A percentile compares a stretch with the other conserved stretches of the same genome.
phyloP scores from a whole-genome alignment of 75 land plant genomes.

The Picea sitchensis region DNA sequence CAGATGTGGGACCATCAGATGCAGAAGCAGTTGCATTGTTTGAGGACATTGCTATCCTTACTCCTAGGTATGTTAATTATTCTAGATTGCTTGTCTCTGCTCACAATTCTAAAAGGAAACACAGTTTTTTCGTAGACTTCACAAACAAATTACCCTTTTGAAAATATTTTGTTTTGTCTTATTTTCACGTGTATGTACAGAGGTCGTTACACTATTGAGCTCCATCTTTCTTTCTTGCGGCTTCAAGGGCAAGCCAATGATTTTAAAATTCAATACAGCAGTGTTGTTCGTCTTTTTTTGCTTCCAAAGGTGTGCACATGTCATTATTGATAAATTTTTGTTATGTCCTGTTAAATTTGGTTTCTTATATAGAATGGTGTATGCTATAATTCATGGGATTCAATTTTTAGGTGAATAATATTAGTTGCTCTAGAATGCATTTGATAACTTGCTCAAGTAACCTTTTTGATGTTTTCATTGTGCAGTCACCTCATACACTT shows the following conservation, averaged over 20 bases:
- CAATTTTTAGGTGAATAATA: neutral
- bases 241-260: constrained; percentile 43
- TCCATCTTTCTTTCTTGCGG: constrained; percentile 42
- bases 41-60: constrained; percentile 33
- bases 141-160: neutral
- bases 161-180: neutral
- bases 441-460: neutral
- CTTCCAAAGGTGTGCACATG: constrained; percentile 34
- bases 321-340: neutral
- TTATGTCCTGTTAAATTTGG: neutral
- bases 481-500: constrained; percentile 61
- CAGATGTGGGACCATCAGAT: constrained; percentile 46
- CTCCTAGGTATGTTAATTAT: constrained; percentile 28
- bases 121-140: neutral
- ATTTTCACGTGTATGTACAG: constrained; percentile 5
- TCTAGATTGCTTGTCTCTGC: neutral
- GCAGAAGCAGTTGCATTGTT: constrained; percentile 41
- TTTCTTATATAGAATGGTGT: neutral
- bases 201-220: constrained; percentile 51
- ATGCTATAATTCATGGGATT: neutral
- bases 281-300: constrained; percentile 42
- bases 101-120: neutral
- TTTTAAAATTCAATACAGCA: constrained; percentile 48
- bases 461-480: neutral
- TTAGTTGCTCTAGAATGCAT: neutral